A percentile compares a stretch with the other conserved stretches of the same genome.
phyloP scores from a whole-genome alignment of 2,329 filamentous ascomycete genomes.

The Colletotrichum trifolii region DNA sequence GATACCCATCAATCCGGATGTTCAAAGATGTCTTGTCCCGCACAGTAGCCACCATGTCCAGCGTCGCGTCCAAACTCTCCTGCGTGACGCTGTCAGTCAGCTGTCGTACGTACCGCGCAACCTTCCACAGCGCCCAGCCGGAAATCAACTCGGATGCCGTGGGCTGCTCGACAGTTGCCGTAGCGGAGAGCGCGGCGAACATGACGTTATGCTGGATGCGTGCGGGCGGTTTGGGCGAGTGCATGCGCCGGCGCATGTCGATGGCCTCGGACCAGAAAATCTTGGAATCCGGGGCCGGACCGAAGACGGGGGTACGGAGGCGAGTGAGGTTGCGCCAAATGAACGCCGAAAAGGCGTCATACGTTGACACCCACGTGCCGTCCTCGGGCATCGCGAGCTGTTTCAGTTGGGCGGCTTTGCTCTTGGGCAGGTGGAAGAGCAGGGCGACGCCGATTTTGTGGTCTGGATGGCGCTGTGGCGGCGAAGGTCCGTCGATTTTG shows the following conservation, averaged over 20 bases:
- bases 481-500: slow-evolving; percentile 46
- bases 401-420: slow-evolving; percentile 55
- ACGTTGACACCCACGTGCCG: slow-evolving; percentile 56
- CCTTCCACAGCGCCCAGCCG: slow-evolving; percentile 46
- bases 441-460: slow-evolving; percentile 42
- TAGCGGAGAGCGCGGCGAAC: slow-evolving; percentile 41
- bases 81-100: slow-evolving; percentile 50
- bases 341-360: slow-evolving; percentile 56
- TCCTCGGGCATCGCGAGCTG: slow-evolving; percentile 46
- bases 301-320: slow-evolving; percentile 48
- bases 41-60: slow-evolving; percentile 47
- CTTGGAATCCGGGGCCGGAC: slow-evolving; percentile 42
- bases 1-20: slow-evolving; percentile 47
- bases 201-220: slow-evolving; percentile 50
- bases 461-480: slow-evolving; percentile 43
- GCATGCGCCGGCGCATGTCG: slow-evolving; percentile 52
- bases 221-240: slow-evolving; percentile 40
- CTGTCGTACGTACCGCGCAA: slow-evolving; percentile 51
- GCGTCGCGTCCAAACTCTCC: slow-evolving; percentile 44
- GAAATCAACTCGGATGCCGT: slow-evolving; percentile 49
- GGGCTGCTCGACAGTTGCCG: slow-evolving; percentile 42
- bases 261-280: slow-evolving; percentile 51
- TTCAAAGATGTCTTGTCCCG: slow-evolving; percentile 50
- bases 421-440: slow-evolving; percentile 56
- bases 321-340: slow-evolving; percentile 53